Evolutionary conservation across 2,329 filamentous ascomycete genomes (phyloP).

Genomic region (Ophiognomonia clavigignenti-juglandacearum): DNA sequence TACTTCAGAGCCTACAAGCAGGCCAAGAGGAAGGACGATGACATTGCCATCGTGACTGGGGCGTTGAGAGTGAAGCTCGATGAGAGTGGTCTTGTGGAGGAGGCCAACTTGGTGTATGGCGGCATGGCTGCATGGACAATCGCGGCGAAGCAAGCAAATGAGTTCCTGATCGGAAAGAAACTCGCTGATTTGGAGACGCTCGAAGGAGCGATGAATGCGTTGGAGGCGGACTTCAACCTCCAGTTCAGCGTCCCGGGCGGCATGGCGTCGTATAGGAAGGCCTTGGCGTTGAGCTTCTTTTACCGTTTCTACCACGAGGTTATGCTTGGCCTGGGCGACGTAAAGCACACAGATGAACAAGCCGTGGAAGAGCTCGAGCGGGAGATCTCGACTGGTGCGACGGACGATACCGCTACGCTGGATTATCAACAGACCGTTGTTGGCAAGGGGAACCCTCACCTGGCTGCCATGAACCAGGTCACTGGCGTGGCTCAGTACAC

Average conservation of each 20-base stretch:
- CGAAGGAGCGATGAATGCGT: slow-evolving; percentile 81
- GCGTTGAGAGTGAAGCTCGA: slow-evolving; percentile 72
- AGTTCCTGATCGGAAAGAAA: slow-evolving; percentile 70
- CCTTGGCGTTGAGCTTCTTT: slow-evolving; percentile 88
- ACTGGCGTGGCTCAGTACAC: slow-evolving; percentile 95
- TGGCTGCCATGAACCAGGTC: slow-evolving; percentile 88
- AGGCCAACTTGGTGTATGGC: slow-evolving; percentile 80
- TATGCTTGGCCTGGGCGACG: slow-evolving; percentile 53
- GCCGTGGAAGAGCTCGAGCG: slow-evolving; percentile 82
- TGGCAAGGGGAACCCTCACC: slow-evolving; percentile 79
- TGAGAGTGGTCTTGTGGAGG: slow-evolving; percentile 64
- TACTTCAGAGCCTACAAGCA: slow-evolving; percentile 92
- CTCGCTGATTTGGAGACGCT: slow-evolving; percentile 78
- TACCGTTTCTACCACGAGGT: slow-evolving; percentile 96
- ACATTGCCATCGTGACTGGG: slow-evolving; percentile 94
- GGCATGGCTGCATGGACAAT: slow-evolving; percentile 93
- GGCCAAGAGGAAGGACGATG: slow-evolving; percentile 93
- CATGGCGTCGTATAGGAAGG: slow-evolving; percentile 94
- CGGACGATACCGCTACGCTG: slow-evolving; percentile 69
- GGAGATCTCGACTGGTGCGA: slow-evolving; percentile 71
- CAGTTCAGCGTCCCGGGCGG: slow-evolving; percentile 89
- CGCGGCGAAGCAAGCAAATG: slow-evolving; percentile 73
- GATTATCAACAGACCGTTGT: slow-evolving; percentile 80
- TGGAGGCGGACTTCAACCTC: slow-evolving; percentile 87
- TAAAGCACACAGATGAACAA: slow-evolving; percentile 58